phyloP scores from a whole-genome alignment of 148 eudicot species.

The Rhododendron vialii region DNA sequence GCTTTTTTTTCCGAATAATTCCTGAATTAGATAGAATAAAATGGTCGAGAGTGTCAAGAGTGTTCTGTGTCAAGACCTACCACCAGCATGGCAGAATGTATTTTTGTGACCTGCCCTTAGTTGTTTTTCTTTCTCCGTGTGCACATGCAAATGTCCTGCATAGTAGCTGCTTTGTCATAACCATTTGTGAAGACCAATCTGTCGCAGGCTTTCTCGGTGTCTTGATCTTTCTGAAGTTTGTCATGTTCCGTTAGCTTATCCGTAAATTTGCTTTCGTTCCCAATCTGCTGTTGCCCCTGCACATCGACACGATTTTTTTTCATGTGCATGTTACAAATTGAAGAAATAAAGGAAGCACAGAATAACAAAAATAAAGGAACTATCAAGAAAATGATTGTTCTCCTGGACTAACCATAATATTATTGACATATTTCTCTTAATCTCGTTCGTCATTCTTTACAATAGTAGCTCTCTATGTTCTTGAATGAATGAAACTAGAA shows the following conservation, averaged over 20 bases:
- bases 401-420: not conserved
- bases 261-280: not conserved
- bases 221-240: constrained; percentile 6
- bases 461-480: not conserved
- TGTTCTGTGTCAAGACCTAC: not conserved
- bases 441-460: not conserved
- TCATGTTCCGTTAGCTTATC: not conserved
- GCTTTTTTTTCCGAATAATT: not conserved
- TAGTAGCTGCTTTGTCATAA: not conserved
- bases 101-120: not conserved
- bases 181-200: not conserved
- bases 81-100: not conserved
- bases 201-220: not conserved
- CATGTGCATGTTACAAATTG: not conserved
- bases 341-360: not conserved
- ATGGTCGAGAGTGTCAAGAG: not conserved
- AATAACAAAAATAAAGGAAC: not conserved
- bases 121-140: not conserved
- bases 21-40: not conserved
- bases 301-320: not conserved
- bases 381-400: not conserved
- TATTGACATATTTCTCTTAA: not conserved
- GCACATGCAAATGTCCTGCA: not conserved
- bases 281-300: not conserved
- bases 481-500: not conserved